Evolutionary conservation across 2,329 filamentous ascomycete genomes (phyloP).

Genomic region (Aspergillus tamarii): DNA sequence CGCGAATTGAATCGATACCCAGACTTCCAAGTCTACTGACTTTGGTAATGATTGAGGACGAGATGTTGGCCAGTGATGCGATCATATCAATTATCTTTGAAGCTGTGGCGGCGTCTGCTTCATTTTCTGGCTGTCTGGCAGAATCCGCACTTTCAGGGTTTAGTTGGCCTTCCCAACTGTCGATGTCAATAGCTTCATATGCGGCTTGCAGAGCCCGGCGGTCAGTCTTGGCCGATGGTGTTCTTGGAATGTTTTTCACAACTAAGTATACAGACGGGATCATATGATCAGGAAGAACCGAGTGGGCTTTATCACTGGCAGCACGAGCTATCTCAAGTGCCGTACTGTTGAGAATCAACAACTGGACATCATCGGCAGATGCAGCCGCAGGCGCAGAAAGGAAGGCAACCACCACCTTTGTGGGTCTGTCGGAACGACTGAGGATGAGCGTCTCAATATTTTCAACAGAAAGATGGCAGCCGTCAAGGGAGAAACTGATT

Average conservation of each 20-base stretch:
- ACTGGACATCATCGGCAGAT: conserved; percentile 1
- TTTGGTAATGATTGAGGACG: conserved; percentile 23
- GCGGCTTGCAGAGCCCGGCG: conserved; percentile 31
- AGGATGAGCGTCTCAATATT: conserved; percentile 38
- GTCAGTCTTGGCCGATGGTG: conserved; percentile 38
- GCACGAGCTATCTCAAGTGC: conserved; percentile 28
- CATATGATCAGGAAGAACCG: conserved; percentile 37
- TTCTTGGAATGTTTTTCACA: conserved; percentile 32
- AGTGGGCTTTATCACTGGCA: conserved; percentile 24
- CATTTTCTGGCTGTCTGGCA: conserved; percentile 3
- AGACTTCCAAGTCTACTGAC: conserved; percentile 29
- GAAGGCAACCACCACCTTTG: conserved; percentile 40
- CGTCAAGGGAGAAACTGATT: conserved; percentile 37
- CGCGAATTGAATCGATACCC: conserved; percentile 38
- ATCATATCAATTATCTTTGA: conserved; percentile 26
- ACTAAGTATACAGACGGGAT: conserved; percentile 37
- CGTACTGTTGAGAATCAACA: conserved; percentile 19
- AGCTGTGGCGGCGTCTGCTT: not conserved
- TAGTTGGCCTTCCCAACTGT: conserved; percentile 30
- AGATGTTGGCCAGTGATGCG: conserved; percentile 26
- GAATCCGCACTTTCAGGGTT: conserved; percentile 17
- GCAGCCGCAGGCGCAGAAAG: conserved; percentile 29
- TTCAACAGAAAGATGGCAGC: conserved; percentile 33
- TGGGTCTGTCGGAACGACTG: conserved; percentile 34
- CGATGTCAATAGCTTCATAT: conserved; percentile 32